Evolutionary conservation across 257 asterid species (phyloP).

Genomic region (Capsicum baccatum): DNA sequence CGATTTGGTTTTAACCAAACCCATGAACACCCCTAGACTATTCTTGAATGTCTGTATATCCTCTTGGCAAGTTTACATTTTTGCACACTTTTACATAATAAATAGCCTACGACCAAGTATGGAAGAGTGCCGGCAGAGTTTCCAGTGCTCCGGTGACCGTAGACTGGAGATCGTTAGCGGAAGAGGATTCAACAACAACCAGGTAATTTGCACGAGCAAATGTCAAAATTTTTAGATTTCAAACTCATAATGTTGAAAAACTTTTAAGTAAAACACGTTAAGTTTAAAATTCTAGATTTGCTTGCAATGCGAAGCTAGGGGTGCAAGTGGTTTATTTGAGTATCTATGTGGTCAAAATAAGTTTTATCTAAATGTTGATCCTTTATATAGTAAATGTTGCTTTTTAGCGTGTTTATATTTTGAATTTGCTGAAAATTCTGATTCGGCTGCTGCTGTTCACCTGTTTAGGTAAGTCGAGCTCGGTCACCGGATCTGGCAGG

Average conservation of each 20-base stretch:
- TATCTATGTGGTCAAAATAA: background rate
- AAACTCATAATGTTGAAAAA: background rate
- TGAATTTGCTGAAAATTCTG: background rate
- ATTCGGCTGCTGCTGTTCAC: background rate
- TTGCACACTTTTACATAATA: background rate
- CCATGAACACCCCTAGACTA: no score
- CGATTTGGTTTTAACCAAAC: no score
- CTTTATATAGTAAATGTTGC: background rate
- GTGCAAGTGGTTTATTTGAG: background rate
- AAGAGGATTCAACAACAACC: constrained; percentile 31
- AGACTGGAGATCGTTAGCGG: constrained; percentile 61
- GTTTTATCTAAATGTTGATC: background rate
- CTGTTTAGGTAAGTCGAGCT: constrained; percentile 23
- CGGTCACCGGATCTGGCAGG: constrained; percentile 41
- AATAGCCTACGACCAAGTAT: background rate
- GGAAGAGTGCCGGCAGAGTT: constrained; percentile 56
- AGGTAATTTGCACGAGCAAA: background rate
- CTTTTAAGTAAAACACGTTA: background rate
- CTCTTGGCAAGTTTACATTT: background rate
- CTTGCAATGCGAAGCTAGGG: background rate
- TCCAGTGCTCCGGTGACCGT: constrained; percentile 50
- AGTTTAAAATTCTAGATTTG: background rate
- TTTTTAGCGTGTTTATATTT: background rate
- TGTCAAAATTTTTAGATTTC: background rate
- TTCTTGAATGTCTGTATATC: constrained; percentile 18